phyloP scores from a whole-genome alignment of 2,329 filamentous ascomycete genomes.

The Trichoderma asperellum region DNA sequence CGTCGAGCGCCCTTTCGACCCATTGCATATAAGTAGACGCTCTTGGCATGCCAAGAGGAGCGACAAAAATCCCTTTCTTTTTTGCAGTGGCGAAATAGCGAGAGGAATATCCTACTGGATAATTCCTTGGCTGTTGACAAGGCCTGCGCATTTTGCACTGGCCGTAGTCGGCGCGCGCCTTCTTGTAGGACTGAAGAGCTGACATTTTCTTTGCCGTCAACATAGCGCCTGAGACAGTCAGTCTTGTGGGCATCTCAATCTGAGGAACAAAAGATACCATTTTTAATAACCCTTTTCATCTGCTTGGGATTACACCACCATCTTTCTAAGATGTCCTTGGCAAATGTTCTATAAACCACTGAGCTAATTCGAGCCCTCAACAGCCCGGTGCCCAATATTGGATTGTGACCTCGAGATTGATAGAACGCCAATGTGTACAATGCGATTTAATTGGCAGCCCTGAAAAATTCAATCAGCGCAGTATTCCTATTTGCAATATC shows the following conservation, averaged over 20 bases:
- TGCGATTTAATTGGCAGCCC: not conserved
- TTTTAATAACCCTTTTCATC: not conserved
- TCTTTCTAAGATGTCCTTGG: not conserved
- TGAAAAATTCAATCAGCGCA: not conserved
- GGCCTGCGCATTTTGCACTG: not conserved
- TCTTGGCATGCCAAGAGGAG: constrained; percentile 12
- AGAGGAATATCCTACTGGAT: not conserved
- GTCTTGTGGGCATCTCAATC: not conserved
- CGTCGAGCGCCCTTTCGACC: not conserved
- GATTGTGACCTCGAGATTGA: not conserved
- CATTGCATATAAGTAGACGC: not conserved
- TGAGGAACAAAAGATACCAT: not conserved
- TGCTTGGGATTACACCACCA: not conserved
- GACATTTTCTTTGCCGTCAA: not conserved
- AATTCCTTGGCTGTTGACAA: not conserved
- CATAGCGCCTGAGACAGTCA: not conserved
- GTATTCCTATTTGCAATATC: not conserved
- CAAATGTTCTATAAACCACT: not conserved
- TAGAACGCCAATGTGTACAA: not conserved
- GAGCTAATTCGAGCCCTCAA: not conserved
- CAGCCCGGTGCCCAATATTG: not conserved
- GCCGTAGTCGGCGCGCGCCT: not conserved
- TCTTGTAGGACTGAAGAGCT: not conserved
- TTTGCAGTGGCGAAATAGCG: not conserved
- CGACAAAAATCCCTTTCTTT: constrained; percentile 13